Percentiles rank a stretch among this genome's conserved stretches.
Evolutionary conservation across 208 protist species (phyloP).

Genomic region (Leishmania major): DNA sequence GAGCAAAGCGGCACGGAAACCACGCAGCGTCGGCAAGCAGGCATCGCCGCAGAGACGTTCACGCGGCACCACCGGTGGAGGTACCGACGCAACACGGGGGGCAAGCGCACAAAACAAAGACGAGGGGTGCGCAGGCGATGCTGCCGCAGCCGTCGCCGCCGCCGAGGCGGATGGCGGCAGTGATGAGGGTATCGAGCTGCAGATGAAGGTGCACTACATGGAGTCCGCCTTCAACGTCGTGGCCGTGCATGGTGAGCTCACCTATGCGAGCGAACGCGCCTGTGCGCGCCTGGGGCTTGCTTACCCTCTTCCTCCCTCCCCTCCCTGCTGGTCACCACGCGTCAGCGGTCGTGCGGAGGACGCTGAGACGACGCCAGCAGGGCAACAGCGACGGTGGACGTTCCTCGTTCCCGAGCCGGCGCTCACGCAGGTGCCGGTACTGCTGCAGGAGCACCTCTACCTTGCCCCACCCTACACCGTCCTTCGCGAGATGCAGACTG

Average conservation of each 20-base stretch:
- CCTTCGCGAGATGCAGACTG: conserved; percentile 26
- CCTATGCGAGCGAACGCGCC: conserved; percentile 24
- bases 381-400: conserved; percentile 32
- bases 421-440: conserved; percentile 37
- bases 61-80: too few relatives aligned
- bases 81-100: background rate
- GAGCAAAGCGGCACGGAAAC: background rate
- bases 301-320: background rate
- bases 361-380: background rate
- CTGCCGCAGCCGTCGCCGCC: background rate
- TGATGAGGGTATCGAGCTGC: conserved; percentile 25
- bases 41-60: background rate
- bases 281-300: conserved; percentile 20
- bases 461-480: conserved; percentile 54
- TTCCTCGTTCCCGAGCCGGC: conserved; percentile 48
- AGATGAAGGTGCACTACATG: conserved; percentile 30
- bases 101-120: background rate
- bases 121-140: background rate
- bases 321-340: background rate
- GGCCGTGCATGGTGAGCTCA: conserved; percentile 29
- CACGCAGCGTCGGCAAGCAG: background rate
- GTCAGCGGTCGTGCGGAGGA: background rate
- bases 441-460: conserved; percentile 55
- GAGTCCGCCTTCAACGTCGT: conserved; percentile 38
- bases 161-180: background rate